These are phyloP conservation scores for Plasmodium gallinaceum DNA, from an alignment of 169 alveolate genomes.

Conservation along the genomic window DNA sequence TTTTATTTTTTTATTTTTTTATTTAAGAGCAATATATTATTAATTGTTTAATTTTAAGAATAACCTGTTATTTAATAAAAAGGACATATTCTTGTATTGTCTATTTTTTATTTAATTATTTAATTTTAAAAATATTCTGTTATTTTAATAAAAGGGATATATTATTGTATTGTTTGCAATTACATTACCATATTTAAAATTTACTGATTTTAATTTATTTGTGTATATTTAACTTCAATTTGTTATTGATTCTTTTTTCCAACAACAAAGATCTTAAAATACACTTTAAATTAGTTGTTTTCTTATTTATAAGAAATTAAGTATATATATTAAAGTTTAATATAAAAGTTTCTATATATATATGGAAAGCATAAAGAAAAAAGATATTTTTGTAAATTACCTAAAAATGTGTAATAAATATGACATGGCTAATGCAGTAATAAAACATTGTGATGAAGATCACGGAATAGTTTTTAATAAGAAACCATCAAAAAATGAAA, in stretches of 20 bases:
- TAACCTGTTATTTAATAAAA: too few relatives aligned
- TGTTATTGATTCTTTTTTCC: neutral
- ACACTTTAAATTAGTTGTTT: neutral
- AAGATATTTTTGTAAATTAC: conserved; percentile 39
- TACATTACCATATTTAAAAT: neutral
- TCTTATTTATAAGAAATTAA: neutral
- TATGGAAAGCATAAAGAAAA: conserved; percentile 57
- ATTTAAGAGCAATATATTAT: too few relatives aligned
- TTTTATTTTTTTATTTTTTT: conserved; percentile 1
- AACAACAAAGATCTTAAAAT: too few relatives aligned
- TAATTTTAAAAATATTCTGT: conserved; percentile 13
- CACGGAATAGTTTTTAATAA: conserved; percentile 72
- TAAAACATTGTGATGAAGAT: conserved; percentile 71
- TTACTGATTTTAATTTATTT: neutral
- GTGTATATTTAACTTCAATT: neutral
- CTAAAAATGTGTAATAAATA: conserved; percentile 59
- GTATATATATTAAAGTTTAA: too few relatives aligned
- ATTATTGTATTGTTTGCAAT: neutral
- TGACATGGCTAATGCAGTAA: conserved; percentile 59
- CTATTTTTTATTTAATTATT: neutral
- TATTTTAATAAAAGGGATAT: neutral
- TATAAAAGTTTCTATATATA: neutral
- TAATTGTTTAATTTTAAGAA: too few relatives aligned
- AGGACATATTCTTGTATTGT: conserved; percentile 6
- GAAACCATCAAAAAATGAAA: conserved; percentile 64